These are phyloP conservation scores for Boletus sp. DNA, from an alignment of 768 basidiomycete species.

Conservation along the genomic window DNA sequence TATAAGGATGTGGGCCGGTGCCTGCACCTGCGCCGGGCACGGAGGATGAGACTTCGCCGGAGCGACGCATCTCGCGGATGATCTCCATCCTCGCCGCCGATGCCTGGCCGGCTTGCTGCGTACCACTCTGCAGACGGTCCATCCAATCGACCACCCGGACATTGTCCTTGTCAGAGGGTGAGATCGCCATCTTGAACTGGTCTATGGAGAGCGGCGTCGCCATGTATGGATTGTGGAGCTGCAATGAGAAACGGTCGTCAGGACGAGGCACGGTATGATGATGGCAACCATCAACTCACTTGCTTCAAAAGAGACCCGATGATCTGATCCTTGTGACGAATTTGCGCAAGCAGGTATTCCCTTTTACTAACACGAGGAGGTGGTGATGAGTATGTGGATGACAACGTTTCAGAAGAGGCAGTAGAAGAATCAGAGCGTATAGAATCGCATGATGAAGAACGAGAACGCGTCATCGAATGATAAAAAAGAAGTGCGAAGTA, in stretches of 20 bases:
- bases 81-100: conserved; percentile 29
- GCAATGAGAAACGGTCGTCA: neutral
- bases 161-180: conserved; percentile 70
- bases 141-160: conserved; percentile 72
- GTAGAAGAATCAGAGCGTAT: conserved; percentile 27
- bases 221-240: conserved; percentile 73
- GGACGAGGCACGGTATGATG: neutral
- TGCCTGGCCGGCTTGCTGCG: conserved; percentile 47
- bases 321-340: conserved; percentile 84
- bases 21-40: neutral
- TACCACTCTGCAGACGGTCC: conserved; percentile 62
- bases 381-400: conserved; percentile 30
- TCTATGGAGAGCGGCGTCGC: conserved; percentile 79
- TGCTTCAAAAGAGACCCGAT: conserved; percentile 85
- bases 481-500: neutral
- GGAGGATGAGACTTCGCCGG: conserved; percentile 13
- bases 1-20: neutral
- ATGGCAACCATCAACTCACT: conserved; percentile 36
- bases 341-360: conserved; percentile 81
- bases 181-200: conserved; percentile 75
- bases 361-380: conserved; percentile 59
- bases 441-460: conserved; percentile 19
- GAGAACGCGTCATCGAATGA: conserved; percentile 16
- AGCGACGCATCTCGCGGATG: conserved; percentile 32
- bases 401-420: conserved; percentile 39